Base-by-base conservation (phyloP, 345 rosid genomes). In the Eucalyptus fibrosa region DNA sequence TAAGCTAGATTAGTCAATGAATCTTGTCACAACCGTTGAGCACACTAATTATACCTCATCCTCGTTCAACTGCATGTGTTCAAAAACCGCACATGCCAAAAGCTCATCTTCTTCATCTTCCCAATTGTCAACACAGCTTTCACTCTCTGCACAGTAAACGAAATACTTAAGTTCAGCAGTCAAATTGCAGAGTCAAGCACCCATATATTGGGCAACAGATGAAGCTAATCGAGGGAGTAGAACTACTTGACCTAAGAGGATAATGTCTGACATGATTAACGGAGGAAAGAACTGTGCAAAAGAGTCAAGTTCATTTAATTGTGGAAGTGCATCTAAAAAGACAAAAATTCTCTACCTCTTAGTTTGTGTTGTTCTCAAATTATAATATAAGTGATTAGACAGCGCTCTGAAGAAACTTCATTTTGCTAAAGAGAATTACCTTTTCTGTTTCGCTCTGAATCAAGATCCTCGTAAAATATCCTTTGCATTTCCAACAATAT, bases 21-120 rank as follows among this genome's bases (percentile, higher is more conserved):
- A 65, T 56, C 45, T 69, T 30, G 11, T 45, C 44, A 34, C 51
- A 18, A 88, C 77, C 55, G 83, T 45, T 30, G 12, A 37, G 50
- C 37, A 28, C 51, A 51, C 17, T 51, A 56, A 55, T 47, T 49
- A 12, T 89, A 96, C 99, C 95, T 93, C 92, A 60, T 94, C 91
- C 91, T 91, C 92, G 51, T 91, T 96, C 94, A 98, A 91, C 89
- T 92, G 94, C 99, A 98, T 95, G 87, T 94, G 93, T 91, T 96
- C 96, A 87, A 85, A 94, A 62, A 96, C 97, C 30, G 96, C 96
- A 91, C 50, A 80, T 32, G 98, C 98, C 95, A 98, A 94, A 92
- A 97, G 97, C 89, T 96, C 96, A 93, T 96, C 99, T 93, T 96
- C 97, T 89, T 93, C 93, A 65, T 96, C 98, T 91, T 96, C 98